Evolutionary conservation across 176 grass and related monocot species (phyloP), one percentile per base, ranked within the genome.

Genomic region (Areca catechu): DNA sequence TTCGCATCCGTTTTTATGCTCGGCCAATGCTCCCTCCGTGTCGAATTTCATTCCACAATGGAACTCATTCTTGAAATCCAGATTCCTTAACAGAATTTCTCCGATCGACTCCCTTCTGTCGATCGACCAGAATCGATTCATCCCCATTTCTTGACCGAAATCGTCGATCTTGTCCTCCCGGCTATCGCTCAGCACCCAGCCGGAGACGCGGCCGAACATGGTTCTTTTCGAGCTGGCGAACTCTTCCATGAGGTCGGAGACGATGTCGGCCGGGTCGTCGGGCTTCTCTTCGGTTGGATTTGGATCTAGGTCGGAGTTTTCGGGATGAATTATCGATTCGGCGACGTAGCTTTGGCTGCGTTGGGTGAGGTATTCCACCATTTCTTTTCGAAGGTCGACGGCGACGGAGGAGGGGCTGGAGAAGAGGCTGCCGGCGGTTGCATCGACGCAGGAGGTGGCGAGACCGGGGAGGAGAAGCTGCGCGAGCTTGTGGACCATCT

Each of bases 91-190:
- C 6, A 90, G 73, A 22, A 71, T 61, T 59, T 76, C 86, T 0
- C 86, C 72, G 14, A 96, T 70, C 0, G 25, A 67, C 74, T 96
- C 91, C 10, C 91, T 79, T 25, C 91, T 71, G 4, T 90, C 86
- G 4, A 90, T 49, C 0, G 83, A 66, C 91, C 91, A 96, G 74
- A 96, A 96, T 10, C 43, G 66, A 16, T 85, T 86, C 48, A 69
- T 84, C 61, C 90, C 91, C 83, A 90, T 90, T 48, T 90, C 91
- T 50, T 90, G 86, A 9, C 80, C 80, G 67, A 96, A 96, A 34
- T 96, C 86, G 3, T 96, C 91, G 43, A 95, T 89, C 80, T 96
- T 96, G 16, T 96, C 91, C 47, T 96, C 91, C 1, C 86, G 86
- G 55, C 47, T 87, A 29, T 96, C 83, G 4, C 77, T 90, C 50